Conservation (phyloP, 108 stramenopile genomes). For the Aurantiochytrium sp. region DNA sequence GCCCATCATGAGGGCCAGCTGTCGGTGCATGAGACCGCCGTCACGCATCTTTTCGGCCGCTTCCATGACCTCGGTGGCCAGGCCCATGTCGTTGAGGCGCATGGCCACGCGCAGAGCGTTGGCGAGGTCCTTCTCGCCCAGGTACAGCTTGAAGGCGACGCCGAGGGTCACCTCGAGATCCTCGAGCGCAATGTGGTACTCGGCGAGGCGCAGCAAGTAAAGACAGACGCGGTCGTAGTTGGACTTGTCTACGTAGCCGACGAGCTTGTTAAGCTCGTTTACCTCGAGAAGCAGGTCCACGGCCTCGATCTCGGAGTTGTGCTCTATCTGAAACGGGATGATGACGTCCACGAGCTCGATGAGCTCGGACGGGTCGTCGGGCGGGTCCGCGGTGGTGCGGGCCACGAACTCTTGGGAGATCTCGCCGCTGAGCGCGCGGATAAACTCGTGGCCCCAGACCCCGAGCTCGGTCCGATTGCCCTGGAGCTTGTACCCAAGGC, state of each 20-base stretch:
- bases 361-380: slow-evolving; percentile 63
- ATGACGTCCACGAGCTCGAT: slow-evolving; percentile 87
- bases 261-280: slow-evolving; percentile 72
- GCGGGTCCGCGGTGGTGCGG: neutral
- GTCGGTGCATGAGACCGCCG: slow-evolving; percentile 41
- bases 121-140: slow-evolving; percentile 70
- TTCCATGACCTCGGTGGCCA: neutral
- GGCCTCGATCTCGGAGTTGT: slow-evolving; percentile 98
- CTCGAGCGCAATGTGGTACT: slow-evolving; percentile 87
- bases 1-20: slow-evolving; percentile 67
- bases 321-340: slow-evolving; percentile 90
- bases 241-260: slow-evolving; percentile 77
- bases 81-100: slow-evolving; percentile 58
- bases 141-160: slow-evolving; percentile 79
- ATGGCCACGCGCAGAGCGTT: slow-evolving; percentile 90
- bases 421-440: slow-evolving; percentile 88
- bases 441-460: slow-evolving; percentile 96
- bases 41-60: slow-evolving; percentile 27
- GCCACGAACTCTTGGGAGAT: slow-evolving; percentile 90
- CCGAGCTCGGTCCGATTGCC: slow-evolving; percentile 75
- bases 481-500: slow-evolving; percentile 81
- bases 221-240: slow-evolving; percentile 90
- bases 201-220: slow-evolving; percentile 91
- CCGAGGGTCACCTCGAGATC: slow-evolving; percentile 82
- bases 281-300: slow-evolving; percentile 96